phyloP scores from a whole-genome alignment of 2,329 filamentous ascomycete species.

The Fusarium staphyleae region DNA sequence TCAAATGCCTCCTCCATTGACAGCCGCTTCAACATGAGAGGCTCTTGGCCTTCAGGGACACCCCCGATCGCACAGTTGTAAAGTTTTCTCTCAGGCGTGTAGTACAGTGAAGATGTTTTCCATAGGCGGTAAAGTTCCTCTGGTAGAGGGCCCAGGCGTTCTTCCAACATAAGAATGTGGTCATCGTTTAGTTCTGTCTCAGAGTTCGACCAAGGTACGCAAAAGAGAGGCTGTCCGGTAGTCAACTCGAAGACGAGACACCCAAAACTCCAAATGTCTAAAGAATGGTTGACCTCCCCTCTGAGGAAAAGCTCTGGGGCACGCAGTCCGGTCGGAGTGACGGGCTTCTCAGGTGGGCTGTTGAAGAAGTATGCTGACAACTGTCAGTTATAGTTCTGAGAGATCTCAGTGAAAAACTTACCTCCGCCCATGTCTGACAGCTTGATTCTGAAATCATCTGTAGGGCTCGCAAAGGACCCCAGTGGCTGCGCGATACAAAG shows the following conservation, averaged over 20 bases:
- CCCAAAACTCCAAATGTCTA: constrained; percentile 26
- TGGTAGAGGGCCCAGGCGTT: not conserved
- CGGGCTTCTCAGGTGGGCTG: not conserved
- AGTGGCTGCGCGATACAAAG: constrained; percentile 12
- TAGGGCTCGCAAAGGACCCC: not conserved
- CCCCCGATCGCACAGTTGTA: constrained; percentile 13
- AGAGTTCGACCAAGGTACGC: not conserved
- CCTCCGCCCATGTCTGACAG: constrained; percentile 22
- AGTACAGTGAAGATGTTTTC: constrained; percentile 10
- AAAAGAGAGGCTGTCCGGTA: constrained; percentile 15
- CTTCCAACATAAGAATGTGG: not conserved
- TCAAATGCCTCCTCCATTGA: constrained; percentile 21
- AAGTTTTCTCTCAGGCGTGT: constrained; percentile 4
- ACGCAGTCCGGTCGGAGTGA: constrained; percentile 2
- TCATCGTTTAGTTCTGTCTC: not conserved
- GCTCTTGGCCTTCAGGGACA: not conserved
- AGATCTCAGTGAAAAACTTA: not conserved
- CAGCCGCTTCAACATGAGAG: not conserved
- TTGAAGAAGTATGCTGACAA: constrained; percentile 13
- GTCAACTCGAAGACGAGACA: constrained; percentile 22
- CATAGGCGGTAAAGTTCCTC: not conserved
- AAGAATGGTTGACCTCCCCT: not conserved
- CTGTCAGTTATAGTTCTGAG: too few relatives aligned
- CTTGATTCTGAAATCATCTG: not conserved
- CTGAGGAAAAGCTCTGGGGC: constrained; percentile 16